Conservation (phyloP, 768 basidiomycete species). For the Boletus subparvulus region DNA sequence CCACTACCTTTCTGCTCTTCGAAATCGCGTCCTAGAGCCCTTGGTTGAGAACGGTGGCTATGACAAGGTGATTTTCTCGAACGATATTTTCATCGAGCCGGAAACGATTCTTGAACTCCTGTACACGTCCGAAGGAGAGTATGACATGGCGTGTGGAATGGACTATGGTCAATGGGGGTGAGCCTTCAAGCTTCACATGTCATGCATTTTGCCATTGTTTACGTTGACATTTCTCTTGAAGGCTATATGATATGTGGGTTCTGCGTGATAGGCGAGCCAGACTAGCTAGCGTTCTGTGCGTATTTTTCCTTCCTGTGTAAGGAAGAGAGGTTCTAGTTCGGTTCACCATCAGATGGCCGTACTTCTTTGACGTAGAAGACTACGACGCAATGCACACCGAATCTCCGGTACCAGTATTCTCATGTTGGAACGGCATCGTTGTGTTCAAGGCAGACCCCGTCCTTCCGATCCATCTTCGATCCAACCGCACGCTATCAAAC, state of each 20-base stretch:
- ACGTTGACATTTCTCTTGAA: background rate
- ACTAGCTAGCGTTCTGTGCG: conserved; percentile 17
- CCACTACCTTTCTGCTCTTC: conserved; percentile 22
- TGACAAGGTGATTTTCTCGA: conserved; percentile 42
- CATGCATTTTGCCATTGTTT: background rate
- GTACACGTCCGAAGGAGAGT: conserved; percentile 37
- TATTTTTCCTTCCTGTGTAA: background rate
- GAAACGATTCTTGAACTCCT: conserved; percentile 42
- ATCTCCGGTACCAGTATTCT: conserved; percentile 43
- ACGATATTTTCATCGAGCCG: conserved; percentile 43
- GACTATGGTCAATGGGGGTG: conserved; percentile 38
- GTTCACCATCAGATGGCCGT: conserved; percentile 34
- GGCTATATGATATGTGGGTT: conserved; percentile 26
- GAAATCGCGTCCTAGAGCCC: conserved; percentile 44
- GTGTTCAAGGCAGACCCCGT: conserved; percentile 42
- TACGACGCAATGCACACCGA: conserved; percentile 37
- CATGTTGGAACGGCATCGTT: conserved; percentile 49
- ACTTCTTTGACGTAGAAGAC: conserved; percentile 40
- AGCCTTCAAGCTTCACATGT: conserved; percentile 14
- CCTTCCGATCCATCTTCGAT: conserved; percentile 39
- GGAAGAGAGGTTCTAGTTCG: background rate
- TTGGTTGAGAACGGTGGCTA: conserved; percentile 36
- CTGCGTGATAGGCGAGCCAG: conserved; percentile 20
- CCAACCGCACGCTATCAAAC: conserved; percentile 36
- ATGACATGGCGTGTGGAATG: conserved; percentile 45